Conservation (phyloP, 176 grass and related monocot species). For the Puccinellia tenuiflora region DNA sequence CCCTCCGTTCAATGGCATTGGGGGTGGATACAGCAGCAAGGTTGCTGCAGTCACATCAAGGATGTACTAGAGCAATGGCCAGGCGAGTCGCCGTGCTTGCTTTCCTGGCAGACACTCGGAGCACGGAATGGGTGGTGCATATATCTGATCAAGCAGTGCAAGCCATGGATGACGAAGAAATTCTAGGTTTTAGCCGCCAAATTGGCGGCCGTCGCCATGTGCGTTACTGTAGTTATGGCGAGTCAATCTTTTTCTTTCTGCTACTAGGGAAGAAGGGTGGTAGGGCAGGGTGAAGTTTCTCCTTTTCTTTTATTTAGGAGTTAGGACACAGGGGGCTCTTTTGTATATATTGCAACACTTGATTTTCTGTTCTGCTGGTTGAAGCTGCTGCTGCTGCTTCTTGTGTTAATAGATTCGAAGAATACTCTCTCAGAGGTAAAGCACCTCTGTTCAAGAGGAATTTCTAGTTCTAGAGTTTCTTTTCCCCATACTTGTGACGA, state of each 20-base stretch:
- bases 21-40: slow-evolving; percentile 50
- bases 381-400: neutral
- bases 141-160: neutral
- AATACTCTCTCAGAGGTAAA: neutral
- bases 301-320: neutral
- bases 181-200: neutral
- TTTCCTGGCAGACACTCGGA: neutral
- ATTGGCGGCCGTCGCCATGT: neutral
- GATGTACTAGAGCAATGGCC: slow-evolving; percentile 47
- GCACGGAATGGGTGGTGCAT: neutral
- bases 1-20: slow-evolving; percentile 44
- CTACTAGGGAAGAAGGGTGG: neutral
- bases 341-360: slow-evolving; percentile 22
- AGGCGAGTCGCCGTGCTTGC: neutral
- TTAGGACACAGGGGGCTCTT: neutral
- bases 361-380: neutral
- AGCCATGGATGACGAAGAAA: neutral
- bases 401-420: neutral
- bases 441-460: neutral
- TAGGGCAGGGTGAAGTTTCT: neutral
- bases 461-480: neutral
- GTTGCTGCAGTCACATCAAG: slow-evolving; percentile 41
- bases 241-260: neutral
- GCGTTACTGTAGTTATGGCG: neutral
- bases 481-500: neutral